phyloP scores from a whole-genome alignment of 805 yeast species.

The Metschnikowia gruessii region DNA sequence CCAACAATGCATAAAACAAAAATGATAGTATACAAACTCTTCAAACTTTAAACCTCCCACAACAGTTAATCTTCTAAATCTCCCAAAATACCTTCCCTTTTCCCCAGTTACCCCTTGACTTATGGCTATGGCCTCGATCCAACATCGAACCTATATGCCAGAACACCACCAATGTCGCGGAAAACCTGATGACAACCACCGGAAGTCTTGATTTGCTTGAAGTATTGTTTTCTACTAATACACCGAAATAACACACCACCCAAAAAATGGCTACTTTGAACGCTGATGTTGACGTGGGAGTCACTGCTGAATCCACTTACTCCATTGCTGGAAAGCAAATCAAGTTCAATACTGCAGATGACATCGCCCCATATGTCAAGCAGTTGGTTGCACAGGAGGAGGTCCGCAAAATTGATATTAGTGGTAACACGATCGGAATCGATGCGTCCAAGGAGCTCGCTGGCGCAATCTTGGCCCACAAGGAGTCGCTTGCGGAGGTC shows the following conservation, averaged over 20 bases:
- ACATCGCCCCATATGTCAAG: constrained; percentile 66
- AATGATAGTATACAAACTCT: no score
- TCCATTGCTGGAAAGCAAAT: constrained; percentile 72
- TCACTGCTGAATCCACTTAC: constrained; percentile 45
- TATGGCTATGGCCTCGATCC: background rate
- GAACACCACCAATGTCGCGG: background rate
- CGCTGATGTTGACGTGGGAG: constrained; percentile 29
- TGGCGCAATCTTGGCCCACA: constrained; percentile 44
- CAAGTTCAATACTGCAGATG: constrained; percentile 70
- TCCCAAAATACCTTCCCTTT: no score
- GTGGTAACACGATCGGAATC: constrained; percentile 93
- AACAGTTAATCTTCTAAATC: no score
- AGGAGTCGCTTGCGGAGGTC: constrained; percentile 56
- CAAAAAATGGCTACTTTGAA: constrained; percentile 21
- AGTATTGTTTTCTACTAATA: background rate
- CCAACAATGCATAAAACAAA: no score
- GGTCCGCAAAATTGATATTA: constrained; percentile 64
- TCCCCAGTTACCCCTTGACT: no score
- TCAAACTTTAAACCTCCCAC: no score
- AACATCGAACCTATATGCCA: constrained; percentile 1
- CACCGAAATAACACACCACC: background rate
- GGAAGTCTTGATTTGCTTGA: background rate
- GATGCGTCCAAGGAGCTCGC: constrained; percentile 79
- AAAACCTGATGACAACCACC: background rate
- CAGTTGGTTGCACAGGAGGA: constrained; percentile 43